Evolutionary conservation across 2,329 filamentous ascomycete genomes (phyloP).

Genomic region (Grosmannia penicillata): DNA sequence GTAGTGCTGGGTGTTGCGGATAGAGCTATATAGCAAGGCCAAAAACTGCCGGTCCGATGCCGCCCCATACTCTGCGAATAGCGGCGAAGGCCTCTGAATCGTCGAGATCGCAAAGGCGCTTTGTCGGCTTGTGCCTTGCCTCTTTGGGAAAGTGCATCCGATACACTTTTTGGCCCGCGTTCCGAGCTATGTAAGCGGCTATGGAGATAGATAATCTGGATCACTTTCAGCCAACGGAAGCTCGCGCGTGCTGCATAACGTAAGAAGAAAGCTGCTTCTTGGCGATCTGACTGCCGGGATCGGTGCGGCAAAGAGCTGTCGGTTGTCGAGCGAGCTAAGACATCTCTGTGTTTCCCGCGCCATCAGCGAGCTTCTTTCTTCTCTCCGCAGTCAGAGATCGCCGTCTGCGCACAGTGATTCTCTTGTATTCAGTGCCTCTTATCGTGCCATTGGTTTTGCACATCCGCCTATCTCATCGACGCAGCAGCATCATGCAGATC

Average conservation of each 20-base stretch:
- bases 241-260: neutral
- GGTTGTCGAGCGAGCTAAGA: neutral
- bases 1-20: no score
- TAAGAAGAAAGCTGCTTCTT: no score
- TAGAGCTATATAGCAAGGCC: no score
- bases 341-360: neutral
- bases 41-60: neutral
- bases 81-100: neutral
- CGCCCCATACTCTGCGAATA: neutral
- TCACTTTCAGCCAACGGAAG: neutral
- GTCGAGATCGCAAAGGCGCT: neutral
- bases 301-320: no score
- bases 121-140: neutral
- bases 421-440: no score
- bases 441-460: no score
- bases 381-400: no score
- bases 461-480: neutral
- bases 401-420: no score
- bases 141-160: slow-evolving; percentile 8
- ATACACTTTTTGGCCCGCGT: neutral
- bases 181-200: neutral
- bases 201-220: neutral
- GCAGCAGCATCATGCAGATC: neutral
- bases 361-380: neutral
- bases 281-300: neutral